phyloP scores from a whole-genome alignment of 495 filamentous ascomycete genomes.

The Tuber calosporum region DNA sequence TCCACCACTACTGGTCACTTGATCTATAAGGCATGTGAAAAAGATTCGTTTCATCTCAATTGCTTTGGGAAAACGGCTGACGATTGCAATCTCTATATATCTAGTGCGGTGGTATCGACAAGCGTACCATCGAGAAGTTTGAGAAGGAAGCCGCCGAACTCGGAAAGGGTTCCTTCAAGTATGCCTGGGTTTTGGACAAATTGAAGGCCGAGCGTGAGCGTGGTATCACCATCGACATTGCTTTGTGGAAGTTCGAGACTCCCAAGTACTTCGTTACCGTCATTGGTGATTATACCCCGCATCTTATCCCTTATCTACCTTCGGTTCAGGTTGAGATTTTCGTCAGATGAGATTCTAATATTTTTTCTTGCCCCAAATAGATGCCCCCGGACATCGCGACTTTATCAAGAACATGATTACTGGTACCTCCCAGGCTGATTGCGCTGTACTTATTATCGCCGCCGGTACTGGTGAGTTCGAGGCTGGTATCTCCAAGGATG shows the following conservation, averaged over 20 bases:
- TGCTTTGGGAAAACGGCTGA: neutral
- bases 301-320: constrained; percentile 1
- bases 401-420: constrained; percentile 99
- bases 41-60: neutral
- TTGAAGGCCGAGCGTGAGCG: constrained; percentile 99
- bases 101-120: constrained; percentile 95
- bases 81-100: neutral
- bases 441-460: constrained; percentile 99
- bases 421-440: constrained; percentile 99
- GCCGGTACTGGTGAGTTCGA: constrained; percentile 99
- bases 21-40: constrained; percentile 74
- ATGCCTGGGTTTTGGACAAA: constrained; percentile 99
- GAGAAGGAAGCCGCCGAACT: constrained; percentile 99
- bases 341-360: constrained; percentile 14
- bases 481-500: constrained; percentile 99
- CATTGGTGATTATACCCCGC: constrained; percentile 62
- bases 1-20: constrained; percentile 95
- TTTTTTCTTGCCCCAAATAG: constrained; percentile 45
- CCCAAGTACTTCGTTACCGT: constrained; percentile 97
- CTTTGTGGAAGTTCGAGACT: constrained; percentile 99
- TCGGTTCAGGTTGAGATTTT: constrained; percentile 21
- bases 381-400: constrained; percentile 99
- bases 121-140: constrained; percentile 99
- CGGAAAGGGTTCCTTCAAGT: constrained; percentile 99
- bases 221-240: constrained; percentile 99